Conservation (phyloP, 768 basidiomycete genomes). For the Grammothele lineata region DNA sequence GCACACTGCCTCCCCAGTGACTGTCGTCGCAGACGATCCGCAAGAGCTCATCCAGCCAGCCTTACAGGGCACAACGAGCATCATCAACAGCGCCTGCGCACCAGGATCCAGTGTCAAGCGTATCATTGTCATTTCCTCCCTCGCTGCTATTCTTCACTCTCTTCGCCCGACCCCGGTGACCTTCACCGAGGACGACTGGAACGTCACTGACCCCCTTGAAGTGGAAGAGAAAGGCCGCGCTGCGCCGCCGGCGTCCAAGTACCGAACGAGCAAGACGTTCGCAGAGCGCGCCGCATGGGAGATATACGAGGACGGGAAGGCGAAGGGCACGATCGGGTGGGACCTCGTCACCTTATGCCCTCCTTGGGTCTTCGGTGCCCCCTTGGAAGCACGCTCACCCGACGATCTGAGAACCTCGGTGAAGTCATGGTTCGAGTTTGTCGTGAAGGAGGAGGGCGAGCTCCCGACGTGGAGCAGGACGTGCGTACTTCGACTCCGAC, state of each 20-base stretch:
- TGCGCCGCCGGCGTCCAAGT: conserved; percentile 36
- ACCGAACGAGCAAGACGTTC: conserved; percentile 60
- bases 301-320: conserved; percentile 5
- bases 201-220: conserved; percentile 24
- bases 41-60: conserved; percentile 38
- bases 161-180: background rate
- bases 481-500: too few relatives aligned
- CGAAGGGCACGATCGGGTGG: conserved; percentile 24
- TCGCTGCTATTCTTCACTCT: conserved; percentile 33
- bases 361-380: conserved; percentile 28
- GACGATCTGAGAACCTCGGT: conserved; percentile 39
- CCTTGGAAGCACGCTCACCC: conserved; percentile 9
- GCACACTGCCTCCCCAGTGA: conserved; percentile 20
- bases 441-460: conserved; percentile 17
- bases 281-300: conserved; percentile 41
- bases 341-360: conserved; percentile 35
- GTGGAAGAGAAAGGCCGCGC: conserved; percentile 26
- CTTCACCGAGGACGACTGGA: conserved; percentile 48
- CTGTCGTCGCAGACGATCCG: conserved; percentile 14
- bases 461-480: background rate
- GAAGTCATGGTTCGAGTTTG: conserved; percentile 28
- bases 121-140: conserved; percentile 65
- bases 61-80: conserved; percentile 36
- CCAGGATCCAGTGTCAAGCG: conserved; percentile 47
- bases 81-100: conserved; percentile 32